A percentile compares a stretch with the other conserved stretches of the same genome.
phyloP scores from a whole-genome alignment of 2,329 filamentous ascomycete species.

The Calonectria montana region DNA sequence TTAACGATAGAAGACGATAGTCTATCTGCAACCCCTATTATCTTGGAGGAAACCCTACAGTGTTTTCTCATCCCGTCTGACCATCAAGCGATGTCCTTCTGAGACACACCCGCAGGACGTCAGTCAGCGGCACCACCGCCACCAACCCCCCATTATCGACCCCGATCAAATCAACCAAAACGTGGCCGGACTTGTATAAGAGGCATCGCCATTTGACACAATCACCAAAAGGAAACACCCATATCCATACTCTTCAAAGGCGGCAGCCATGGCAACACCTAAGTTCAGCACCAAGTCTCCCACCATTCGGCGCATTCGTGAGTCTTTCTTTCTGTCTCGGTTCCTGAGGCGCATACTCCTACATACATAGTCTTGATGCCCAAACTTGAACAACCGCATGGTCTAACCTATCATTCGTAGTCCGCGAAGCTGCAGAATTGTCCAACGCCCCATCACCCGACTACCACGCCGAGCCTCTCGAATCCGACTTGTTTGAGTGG shows the following conservation, averaged over 20 bases:
- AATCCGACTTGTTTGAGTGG: conserved; percentile 96
- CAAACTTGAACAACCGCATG: not conserved
- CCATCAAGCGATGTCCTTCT: conserved; percentile 1
- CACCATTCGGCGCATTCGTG: conserved; percentile 86
- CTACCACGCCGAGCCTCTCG: conserved; percentile 86
- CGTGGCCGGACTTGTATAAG: not conserved
- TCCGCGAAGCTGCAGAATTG: conserved; percentile 92
- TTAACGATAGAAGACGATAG: no score
- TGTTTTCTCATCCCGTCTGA: not conserved
- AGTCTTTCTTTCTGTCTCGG: conserved; percentile 45
- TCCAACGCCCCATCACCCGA: conserved; percentile 83
- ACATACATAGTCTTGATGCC: no score
- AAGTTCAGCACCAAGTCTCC: conserved; percentile 80
- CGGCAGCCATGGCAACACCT: conserved; percentile 53
- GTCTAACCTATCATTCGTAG: conserved; percentile 51
- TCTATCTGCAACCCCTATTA: not conserved
- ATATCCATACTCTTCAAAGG: not conserved
- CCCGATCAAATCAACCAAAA: not conserved
- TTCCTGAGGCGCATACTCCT: not conserved
- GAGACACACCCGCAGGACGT: conserved; percentile 14
- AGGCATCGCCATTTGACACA: no score
- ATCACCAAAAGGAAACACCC: not conserved
- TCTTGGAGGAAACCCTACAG: not conserved
- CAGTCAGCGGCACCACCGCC: conserved; percentile 7
- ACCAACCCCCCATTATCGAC: not conserved